These are phyloP conservation scores for Chaetothyriales sp. DNA, from an alignment of 2,329 filamentous ascomycete species.

Conservation along the genomic window DNA sequence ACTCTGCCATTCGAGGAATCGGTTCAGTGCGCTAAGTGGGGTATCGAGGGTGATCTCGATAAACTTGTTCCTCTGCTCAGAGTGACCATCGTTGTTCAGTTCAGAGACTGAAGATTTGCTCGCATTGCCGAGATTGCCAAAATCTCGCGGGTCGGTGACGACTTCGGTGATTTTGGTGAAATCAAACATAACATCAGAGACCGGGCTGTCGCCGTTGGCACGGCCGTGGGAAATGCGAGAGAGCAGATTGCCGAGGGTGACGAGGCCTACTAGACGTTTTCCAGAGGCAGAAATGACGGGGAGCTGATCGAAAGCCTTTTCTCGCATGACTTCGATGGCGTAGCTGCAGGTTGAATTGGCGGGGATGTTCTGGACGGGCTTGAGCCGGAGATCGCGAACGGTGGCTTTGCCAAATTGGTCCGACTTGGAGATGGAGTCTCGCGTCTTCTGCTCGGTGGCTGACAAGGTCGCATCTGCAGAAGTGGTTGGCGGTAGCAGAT, in stretches of 20 bases:
- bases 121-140: constrained; percentile 24
- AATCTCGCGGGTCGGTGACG: constrained; percentile 68
- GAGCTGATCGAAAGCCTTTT: constrained; percentile 95
- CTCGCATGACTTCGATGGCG: constrained; percentile 94
- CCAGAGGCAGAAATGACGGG: constrained; percentile 64
- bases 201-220: constrained; percentile 57
- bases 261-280: constrained; percentile 69
- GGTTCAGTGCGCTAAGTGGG: constrained; percentile 65
- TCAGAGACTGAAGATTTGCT: not conserved
- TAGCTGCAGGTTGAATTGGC: constrained; percentile 60
- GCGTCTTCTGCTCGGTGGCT: constrained; percentile 23
- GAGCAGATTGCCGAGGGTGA: constrained; percentile 88
- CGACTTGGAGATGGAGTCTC: constrained; percentile 28
- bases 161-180: constrained; percentile 80
- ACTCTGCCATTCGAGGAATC: constrained; percentile 84
- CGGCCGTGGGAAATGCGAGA: constrained; percentile 78
- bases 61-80: constrained; percentile 49
- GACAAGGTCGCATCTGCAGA: constrained; percentile 29
- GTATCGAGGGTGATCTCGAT: constrained; percentile 92
- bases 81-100: constrained; percentile 10
- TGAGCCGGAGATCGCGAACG: constrained; percentile 70
- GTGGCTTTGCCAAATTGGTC: constrained; percentile 69
- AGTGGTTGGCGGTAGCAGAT: constrained; percentile 58
- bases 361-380: constrained; percentile 78
- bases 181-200: constrained; percentile 91